Percentiles rank a stretch among this genome's conserved stretches.
Conservation (phyloP, 768 basidiomycete species). For the Calocera viscosa region DNA sequence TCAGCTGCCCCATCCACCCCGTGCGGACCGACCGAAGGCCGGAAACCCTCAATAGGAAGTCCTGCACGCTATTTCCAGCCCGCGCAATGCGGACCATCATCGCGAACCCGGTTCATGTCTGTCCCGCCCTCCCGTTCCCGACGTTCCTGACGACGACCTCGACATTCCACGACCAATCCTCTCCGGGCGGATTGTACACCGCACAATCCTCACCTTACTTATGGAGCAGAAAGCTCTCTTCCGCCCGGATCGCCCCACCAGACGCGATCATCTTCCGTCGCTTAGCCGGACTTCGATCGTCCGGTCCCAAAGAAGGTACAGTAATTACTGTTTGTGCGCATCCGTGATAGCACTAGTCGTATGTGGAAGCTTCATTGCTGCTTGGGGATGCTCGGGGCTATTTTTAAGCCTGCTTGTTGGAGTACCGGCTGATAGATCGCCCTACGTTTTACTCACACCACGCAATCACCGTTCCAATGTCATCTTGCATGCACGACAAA, state of each 20-base stretch:
- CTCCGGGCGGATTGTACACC: not conserved
- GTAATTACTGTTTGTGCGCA: not conserved
- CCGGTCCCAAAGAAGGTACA: not conserved
- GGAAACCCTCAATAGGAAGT: not conserved
- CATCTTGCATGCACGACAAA: not conserved
- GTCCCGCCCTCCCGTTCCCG: not conserved
- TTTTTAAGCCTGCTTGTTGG: not conserved
- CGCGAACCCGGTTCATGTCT: constrained; percentile 1
- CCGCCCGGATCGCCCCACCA: not conserved
- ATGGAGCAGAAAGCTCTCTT: not conserved
- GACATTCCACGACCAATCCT: constrained; percentile 8
- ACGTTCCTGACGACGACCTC: not conserved
- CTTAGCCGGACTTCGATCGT: not conserved
- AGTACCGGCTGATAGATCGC: not conserved
- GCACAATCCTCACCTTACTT: constrained; percentile 2
- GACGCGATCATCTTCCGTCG: not conserved
- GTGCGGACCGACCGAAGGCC: constrained; percentile 1
- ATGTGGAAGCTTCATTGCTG: too few relatives aligned
- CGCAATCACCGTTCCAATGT: not conserved
- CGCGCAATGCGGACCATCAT: not conserved
- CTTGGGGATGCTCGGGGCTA: not conserved
- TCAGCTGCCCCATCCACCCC: not conserved
- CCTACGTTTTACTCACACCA: not conserved
- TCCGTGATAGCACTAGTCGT: not conserved
- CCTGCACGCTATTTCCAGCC: not conserved